Base-by-base conservation (phyloP, 768 basidiomycete species). In the Royoungia palumana region DNA sequence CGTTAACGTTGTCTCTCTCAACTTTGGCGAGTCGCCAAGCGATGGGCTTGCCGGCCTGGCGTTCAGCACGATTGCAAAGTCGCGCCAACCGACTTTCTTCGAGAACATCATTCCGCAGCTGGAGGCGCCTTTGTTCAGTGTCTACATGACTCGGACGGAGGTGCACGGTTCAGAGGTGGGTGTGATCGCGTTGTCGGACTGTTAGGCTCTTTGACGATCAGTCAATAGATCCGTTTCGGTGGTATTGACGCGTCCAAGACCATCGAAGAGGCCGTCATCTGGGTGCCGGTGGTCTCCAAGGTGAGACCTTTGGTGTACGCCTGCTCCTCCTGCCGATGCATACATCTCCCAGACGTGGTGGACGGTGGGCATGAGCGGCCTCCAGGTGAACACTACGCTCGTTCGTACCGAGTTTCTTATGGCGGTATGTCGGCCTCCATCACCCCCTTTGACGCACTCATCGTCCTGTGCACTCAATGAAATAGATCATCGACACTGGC, bases 401-500 rank as follows among this genome's bases (percentile, higher is more conserved):
- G 51, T 56, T 3, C 11, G 36, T 6, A 30, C 40, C 1, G n/a
- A 16, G 10, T 47, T 6, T 34, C 3, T 54, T 21, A 16, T 34
- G 8, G 47, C 58, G 6, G 62, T 65, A 64, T 37, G 56, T 54
- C 39, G 27, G 35, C n/a, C 6, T n/a, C 8, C 19, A 55, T 32
- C 21, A 46, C 27, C 44, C 2, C 24, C 52, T 9, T 47, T 54
- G 25, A 32, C 21, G 34, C 32, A 16, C 42, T 22, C 4, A 36
- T 22, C 21, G 25, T 17, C 24, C 24, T n/a, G n/a, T n/a, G n/a
- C n/a, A n/a, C n/a, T n/a, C 24, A 25, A 25, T 21, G 25, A 11
- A 4, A 20, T 16, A 85, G 83, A 81, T 82, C 17, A 74, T 87
- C 49, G 85, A 87, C 57, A 82, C 83, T 0, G 84, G 85, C 25